Conservation (phyloP, 1,139 yeast species). For the Protomyces gravidus region DNA sequence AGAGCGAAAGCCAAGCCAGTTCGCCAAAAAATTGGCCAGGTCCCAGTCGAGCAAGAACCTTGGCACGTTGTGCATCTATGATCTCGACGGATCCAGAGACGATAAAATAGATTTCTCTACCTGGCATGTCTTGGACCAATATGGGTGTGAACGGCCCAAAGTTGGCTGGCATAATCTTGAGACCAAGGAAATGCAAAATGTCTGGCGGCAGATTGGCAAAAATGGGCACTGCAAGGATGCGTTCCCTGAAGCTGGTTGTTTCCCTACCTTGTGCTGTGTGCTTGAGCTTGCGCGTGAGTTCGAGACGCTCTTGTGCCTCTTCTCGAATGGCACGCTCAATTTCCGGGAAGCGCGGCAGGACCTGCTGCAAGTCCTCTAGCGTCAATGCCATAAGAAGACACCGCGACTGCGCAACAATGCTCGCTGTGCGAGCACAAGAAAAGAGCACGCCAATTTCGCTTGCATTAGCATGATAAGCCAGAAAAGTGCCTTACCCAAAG, state of each 20-base stretch:
- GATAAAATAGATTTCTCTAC: slow-evolving; percentile 62
- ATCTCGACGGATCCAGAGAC: slow-evolving; percentile 70
- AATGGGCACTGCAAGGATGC: slow-evolving; percentile 52
- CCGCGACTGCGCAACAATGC: slow-evolving; percentile 66
- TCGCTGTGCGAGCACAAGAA: slow-evolving; percentile 72
- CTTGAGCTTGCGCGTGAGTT: slow-evolving; percentile 61
- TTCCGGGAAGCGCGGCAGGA: slow-evolving; percentile 57
- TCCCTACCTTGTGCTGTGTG: slow-evolving; percentile 34
- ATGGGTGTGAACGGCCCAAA: slow-evolving; percentile 57
- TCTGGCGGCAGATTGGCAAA: slow-evolving; percentile 55
- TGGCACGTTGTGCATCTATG: slow-evolving; percentile 45
- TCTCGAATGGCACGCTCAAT: slow-evolving; percentile 67
- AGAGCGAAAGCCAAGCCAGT: slow-evolving; percentile 59
- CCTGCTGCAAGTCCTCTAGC: slow-evolving; percentile 56
- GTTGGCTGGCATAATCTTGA: slow-evolving; percentile 56
- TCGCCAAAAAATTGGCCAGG: slow-evolving; percentile 71
- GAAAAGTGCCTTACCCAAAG: slow-evolving; percentile 45
- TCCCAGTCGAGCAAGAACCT: slow-evolving; percentile 54
- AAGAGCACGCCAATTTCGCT: slow-evolving; percentile 67
- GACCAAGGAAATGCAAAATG: slow-evolving; percentile 59
- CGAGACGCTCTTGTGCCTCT: slow-evolving; percentile 71
- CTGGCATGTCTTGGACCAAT: slow-evolving; percentile 55
- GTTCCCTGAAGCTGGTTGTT: slow-evolving; percentile 21
- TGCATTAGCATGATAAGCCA: not conserved
- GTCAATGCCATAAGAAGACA: slow-evolving; percentile 66